Conservation (phyloP, 2,329 filamentous ascomycete species). For the Fusarium acutatum region DNA sequence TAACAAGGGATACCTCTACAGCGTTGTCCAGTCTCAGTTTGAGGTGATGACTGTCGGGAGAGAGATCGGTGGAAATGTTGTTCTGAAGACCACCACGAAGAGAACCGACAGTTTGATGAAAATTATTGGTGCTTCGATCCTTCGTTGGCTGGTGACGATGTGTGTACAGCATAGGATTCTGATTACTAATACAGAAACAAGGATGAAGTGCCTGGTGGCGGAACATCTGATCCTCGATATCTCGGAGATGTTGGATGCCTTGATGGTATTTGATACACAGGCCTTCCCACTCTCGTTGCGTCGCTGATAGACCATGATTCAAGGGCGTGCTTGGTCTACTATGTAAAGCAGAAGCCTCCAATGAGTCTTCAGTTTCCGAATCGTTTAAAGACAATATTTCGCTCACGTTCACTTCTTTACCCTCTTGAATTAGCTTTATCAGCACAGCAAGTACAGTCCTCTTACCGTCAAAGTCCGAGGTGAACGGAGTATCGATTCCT, state of each 20-base stretch:
- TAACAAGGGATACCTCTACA: not conserved
- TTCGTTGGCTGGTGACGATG: fast-evolving
- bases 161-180: too few relatives aligned
- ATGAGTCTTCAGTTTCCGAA: not conserved
- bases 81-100: fast-evolving
- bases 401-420: not conserved
- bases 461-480: not conserved
- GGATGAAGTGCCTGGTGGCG: not conserved
- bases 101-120: too few relatives aligned
- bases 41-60: not conserved
- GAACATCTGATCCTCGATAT: not conserved
- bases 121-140: not conserved
- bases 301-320: too few relatives aligned
- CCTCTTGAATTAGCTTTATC: not conserved
- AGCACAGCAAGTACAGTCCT: fast-evolving
- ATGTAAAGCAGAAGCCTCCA: not conserved
- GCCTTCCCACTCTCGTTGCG: not conserved
- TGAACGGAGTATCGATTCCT: not conserved
- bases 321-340: not conserved
- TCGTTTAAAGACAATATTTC: not conserved
- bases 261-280: not conserved
- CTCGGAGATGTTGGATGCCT: not conserved
- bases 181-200: not conserved
- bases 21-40: not conserved
- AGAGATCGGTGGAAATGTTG: not conserved